A percentile compares a stretch with the other conserved stretches of the same genome.
These are phyloP conservation scores for Vitis riparia DNA, from an alignment of 164 flowering plant genomes.

Conservation along the genomic window DNA sequence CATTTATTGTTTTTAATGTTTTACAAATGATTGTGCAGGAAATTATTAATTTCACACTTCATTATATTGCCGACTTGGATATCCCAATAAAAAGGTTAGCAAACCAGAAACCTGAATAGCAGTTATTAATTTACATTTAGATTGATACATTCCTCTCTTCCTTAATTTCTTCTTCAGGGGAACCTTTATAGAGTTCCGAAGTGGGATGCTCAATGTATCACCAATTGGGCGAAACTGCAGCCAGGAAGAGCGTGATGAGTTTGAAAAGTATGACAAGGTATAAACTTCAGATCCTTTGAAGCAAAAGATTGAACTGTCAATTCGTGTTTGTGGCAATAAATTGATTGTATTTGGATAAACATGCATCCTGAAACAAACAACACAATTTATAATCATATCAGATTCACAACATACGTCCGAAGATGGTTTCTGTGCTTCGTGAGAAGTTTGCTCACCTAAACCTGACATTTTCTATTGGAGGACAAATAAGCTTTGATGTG, in stretches of 20 bases:
- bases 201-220: conserved; percentile 96
- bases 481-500: conserved; percentile 98
- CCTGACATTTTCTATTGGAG: conserved; percentile 95
- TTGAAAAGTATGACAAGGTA: conserved; percentile 95
- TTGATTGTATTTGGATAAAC: neutral
- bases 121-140: neutral
- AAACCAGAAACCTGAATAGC: neutral
- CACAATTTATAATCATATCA: conserved; percentile 23
- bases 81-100: conserved; percentile 96
- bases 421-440: conserved; percentile 82
- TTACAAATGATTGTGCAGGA: conserved; percentile 53
- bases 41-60: conserved; percentile 87
- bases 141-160: neutral
- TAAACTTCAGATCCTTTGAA: conserved; percentile 7
- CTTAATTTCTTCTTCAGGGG: conserved; percentile 49
- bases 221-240: conserved; percentile 99
- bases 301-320: neutral
- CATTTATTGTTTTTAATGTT: conserved; percentile 1
- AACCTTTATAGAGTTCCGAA: conserved; percentile 95
- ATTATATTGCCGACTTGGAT: conserved; percentile 96
- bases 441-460: conserved; percentile 90
- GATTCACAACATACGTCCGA: conserved; percentile 83
- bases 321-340: neutral
- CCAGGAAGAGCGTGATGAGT: conserved; percentile 95
- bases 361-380: conserved; percentile 2